Evolutionary conservation across 768 basidiomycete species (phyloP).

Genomic region (Leccinum ochraceum): DNA sequence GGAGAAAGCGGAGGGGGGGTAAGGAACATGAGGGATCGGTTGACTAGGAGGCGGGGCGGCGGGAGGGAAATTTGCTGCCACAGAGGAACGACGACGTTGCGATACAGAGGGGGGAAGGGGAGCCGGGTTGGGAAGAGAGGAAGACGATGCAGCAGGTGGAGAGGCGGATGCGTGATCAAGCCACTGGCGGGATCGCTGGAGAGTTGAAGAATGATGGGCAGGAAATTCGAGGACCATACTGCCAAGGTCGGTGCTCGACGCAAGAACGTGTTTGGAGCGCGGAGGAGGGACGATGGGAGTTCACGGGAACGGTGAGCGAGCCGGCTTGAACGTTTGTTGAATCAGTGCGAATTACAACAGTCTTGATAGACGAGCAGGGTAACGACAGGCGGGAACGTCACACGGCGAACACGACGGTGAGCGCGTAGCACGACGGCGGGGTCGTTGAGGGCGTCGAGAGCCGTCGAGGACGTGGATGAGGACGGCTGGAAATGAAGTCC

Average conservation of each 20-base stretch:
- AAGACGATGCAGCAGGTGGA: constrained; percentile 33
- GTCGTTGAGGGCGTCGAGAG: constrained; percentile 4
- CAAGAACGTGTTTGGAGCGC: not conserved
- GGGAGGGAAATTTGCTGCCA: constrained; percentile 62
- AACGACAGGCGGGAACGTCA: constrained; percentile 6
- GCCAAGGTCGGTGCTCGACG: constrained; percentile 5
- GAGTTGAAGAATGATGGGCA: constrained; percentile 29
- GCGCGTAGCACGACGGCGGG: constrained; percentile 15
- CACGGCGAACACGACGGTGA: constrained; percentile 6
- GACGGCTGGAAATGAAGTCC: constrained; percentile 5
- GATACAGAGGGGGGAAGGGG: constrained; percentile 29
- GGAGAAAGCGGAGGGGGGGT: constrained; percentile 22
- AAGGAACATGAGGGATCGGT: constrained; percentile 71
- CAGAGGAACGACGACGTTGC: constrained; percentile 72
- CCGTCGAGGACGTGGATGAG: constrained; percentile 15
- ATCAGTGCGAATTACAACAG: constrained; percentile 18
- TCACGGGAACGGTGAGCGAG: constrained; percentile 8
- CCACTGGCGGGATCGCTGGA: constrained; percentile 38
- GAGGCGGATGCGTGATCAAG: constrained; percentile 26
- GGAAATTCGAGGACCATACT: constrained; percentile 34
- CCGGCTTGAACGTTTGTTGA: constrained; percentile 13
- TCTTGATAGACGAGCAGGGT: constrained; percentile 8
- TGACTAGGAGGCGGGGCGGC: constrained; percentile 71
- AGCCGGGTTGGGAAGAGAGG: constrained; percentile 33
- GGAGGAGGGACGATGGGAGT: not conserved